phyloP scores from a whole-genome alignment of 306 rosid genomes.

The Hylodesmum podocarpum region DNA sequence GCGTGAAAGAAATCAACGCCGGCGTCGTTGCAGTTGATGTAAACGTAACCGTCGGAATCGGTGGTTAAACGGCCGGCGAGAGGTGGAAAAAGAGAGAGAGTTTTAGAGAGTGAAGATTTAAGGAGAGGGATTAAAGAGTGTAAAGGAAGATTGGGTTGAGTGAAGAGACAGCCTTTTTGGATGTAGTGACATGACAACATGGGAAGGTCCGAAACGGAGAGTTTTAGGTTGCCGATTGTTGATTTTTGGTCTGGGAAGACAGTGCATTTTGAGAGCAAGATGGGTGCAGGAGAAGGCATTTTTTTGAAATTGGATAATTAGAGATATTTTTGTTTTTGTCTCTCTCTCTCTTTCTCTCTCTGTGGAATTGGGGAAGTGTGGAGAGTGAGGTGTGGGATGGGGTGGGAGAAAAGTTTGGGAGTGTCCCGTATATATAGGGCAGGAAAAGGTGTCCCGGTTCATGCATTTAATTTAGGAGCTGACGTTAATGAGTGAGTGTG shows the following conservation, averaged over 20 bases:
- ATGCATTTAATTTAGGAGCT: constrained; percentile 7
- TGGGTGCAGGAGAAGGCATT: constrained; percentile 43
- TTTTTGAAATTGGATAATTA: neutral
- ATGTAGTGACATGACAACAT: constrained; percentile 94
- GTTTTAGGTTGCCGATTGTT: constrained; percentile 52
- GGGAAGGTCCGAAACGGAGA: constrained; percentile 90
- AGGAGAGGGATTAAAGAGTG: constrained; percentile 41
- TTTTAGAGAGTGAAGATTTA: constrained; percentile 51
- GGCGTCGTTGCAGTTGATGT: constrained; percentile 69
- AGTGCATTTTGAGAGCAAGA: constrained; percentile 53
- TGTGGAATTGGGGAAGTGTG: constrained; percentile 15
- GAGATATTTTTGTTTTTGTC: constrained; percentile 15
- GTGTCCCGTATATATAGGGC: constrained; percentile 17
- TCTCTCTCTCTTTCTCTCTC: neutral
- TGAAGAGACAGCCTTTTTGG: constrained; percentile 88
- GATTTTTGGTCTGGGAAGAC: constrained; percentile 65
- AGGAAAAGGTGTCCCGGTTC: neutral
- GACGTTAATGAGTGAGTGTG: too few species aligned
- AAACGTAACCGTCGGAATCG: constrained; percentile 53
- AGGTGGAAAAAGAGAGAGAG: constrained; percentile 77
- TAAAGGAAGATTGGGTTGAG: constrained; percentile 45
- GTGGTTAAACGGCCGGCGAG: constrained; percentile 83
- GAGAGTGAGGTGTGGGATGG: constrained; percentile 27
- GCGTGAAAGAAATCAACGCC: constrained; percentile 74
- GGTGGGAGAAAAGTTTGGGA: neutral